Percentiles rank a stretch among this genome's conserved stretches.
Conservation (phyloP, 805 yeast genomes). For the Saccharomycopsis guyanensis region DNA sequence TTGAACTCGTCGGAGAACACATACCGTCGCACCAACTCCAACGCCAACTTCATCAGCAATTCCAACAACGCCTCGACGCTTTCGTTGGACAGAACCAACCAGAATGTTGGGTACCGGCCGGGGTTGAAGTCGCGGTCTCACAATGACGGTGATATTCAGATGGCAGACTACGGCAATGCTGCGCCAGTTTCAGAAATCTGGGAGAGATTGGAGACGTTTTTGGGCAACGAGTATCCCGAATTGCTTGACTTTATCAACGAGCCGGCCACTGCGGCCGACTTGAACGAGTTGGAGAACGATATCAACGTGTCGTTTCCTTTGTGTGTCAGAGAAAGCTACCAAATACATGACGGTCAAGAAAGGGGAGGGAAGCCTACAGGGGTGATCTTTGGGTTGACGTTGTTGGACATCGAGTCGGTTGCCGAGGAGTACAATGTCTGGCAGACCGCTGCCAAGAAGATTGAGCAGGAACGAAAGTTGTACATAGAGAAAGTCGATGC, state of each 20-base stretch:
- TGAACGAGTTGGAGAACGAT: conserved; percentile 79
- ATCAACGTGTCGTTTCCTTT: conserved; percentile 66
- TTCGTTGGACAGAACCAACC: neutral
- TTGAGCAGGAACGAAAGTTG: conserved; percentile 26
- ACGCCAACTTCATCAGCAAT: conserved; percentile 10
- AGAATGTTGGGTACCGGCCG: conserved; percentile 14
- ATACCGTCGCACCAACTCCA: conserved; percentile 13
- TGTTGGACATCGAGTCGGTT: conserved; percentile 75
- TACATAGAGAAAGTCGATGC: conserved; percentile 16
- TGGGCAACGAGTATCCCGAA: conserved; percentile 67
- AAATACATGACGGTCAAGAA: conserved; percentile 88
- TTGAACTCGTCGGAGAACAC: conserved; percentile 14
- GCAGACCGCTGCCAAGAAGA: conserved; percentile 60
- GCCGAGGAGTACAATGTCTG: conserved; percentile 78
- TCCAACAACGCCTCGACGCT: conserved; percentile 6
- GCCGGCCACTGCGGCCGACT: conserved; percentile 75
- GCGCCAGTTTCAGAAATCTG: conserved; percentile 18
- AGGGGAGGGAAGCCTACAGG: conserved; percentile 57
- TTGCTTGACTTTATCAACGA: conserved; percentile 68
- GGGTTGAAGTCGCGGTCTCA: conserved; percentile 16
- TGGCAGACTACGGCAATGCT: conserved; percentile 17
- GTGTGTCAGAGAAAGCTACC: conserved; percentile 73
- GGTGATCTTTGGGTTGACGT: conserved; percentile 68
- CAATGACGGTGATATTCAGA: conserved; percentile 16
- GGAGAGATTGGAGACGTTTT: conserved; percentile 19